Evolutionary conservation across 306 rosid genomes (phyloP), one percentile per base, ranked within the genome.

Genomic region (Sesbania bispinosa): DNA sequence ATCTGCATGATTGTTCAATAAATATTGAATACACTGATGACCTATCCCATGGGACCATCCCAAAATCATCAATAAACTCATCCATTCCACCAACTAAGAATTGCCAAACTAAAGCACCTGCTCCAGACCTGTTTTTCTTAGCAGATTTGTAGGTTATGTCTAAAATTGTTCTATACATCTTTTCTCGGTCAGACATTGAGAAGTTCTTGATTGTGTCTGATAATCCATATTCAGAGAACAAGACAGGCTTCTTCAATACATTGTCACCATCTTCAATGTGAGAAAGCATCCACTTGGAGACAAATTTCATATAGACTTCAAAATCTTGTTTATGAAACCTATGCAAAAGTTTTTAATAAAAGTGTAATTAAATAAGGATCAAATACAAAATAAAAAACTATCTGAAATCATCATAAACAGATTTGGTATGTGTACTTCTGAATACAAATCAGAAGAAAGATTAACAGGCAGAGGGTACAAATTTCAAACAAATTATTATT

Each of bases 251-350:
- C 26, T 83, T 83, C 83, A 95, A 78, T 54, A 77, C 87, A 68
- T 62, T 87, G 70, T 89, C 87, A 39, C 99, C 92, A 50, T 95
- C 99, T 78, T 91, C 96, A 39, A 95, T 95, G 86, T 95, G 99
- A 50, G 99, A 91, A 52, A 38, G 78, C 96, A 88, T 89, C 99
- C 99, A 95, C 84, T 95, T 89, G 33, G 87, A 75, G 7, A 95
- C 87, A 63, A 85, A 95, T 66, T 80, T 79, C 57, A 95, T 85
- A 38, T 84, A 82, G 21, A 73, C 88, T 62, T 91, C 96, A 61
- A 88, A 79, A 11, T 53, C 83, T 67, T 80, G 77, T 18, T 69
- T 79, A 27, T 80, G 82, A 54, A 94, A 88, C 99, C 99, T 94
- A 50, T 30, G n/a, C 54, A 71, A 27, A 18, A 39, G 42, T 6